Evolutionary conservation across 192 early-diverging fungal genomes (phyloP).

Genomic region (Globomyces pollinis-pini): DNA sequence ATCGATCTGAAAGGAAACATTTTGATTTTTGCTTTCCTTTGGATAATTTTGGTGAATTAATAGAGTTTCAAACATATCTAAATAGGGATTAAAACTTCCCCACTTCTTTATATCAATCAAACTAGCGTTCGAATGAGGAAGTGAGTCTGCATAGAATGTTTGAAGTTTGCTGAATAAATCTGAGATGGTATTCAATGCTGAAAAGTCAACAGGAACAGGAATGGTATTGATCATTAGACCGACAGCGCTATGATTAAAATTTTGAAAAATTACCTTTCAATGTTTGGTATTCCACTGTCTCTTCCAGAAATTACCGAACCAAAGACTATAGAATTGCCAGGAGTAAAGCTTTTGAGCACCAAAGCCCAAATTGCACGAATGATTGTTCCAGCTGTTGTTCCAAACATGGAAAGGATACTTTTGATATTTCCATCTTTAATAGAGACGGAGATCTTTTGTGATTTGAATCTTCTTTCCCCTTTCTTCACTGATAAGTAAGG

Average conservation of each 20-base stretch:
- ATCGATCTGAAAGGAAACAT: background rate
- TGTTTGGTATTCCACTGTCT: background rate
- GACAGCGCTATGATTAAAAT: conserved; percentile 2
- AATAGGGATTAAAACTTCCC: background rate
- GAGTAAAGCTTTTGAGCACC: conserved; percentile 5
- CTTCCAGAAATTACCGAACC: conserved; percentile 18
- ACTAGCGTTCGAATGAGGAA: background rate
- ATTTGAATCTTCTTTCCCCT: no score
- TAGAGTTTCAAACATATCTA: background rate
- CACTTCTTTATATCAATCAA: background rate
- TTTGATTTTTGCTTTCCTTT: background rate
- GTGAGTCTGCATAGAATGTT: background rate
- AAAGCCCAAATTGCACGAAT: conserved; percentile 19
- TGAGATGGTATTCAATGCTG: background rate
- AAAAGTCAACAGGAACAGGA: background rate
- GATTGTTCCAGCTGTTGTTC: conserved; percentile 8
- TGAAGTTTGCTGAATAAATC: background rate
- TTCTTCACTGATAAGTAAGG: no score
- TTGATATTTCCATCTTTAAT: background rate
- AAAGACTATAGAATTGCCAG: conserved; percentile 18
- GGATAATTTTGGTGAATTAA: background rate
- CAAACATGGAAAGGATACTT: background rate
- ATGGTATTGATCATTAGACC: conserved; percentile 10
- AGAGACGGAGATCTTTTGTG: background rate
- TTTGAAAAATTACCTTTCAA: background rate